Percentiles rank a stretch among this genome's conserved stretches.
These are phyloP conservation scores for Solanum chilense DNA, from an alignment of 257 asterid species.

Conservation along the genomic window DNA sequence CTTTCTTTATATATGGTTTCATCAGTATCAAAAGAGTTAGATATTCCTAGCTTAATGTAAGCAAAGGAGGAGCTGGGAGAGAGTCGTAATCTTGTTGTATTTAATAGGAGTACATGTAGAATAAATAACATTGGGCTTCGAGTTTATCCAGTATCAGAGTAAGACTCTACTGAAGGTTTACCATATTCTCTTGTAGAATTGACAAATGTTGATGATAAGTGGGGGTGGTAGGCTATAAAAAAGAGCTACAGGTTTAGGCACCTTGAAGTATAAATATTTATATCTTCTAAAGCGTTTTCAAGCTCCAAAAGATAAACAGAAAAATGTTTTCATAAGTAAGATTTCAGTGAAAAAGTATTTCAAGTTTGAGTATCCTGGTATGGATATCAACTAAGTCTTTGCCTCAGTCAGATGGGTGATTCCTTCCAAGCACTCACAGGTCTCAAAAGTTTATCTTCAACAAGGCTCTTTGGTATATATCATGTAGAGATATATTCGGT, in stretches of 20 bases:
- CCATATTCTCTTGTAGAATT: too few species aligned
- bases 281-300: too few species aligned
- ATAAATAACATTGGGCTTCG: too few species aligned
- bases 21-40: background rate
- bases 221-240: constrained; percentile 65
- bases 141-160: too few species aligned
- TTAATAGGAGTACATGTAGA: too few species aligned
- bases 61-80: background rate
- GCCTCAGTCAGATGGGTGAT: constrained; percentile 19
- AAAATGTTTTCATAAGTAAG: constrained; percentile 33
- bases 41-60: background rate
- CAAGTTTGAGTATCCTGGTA: constrained; percentile 34
- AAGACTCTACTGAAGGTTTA: rapidly evolving
- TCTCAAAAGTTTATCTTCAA: too few species aligned
- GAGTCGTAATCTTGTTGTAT: background rate
- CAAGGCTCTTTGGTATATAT: too few species aligned
- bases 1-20: too few species aligned
- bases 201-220: too few species aligned
- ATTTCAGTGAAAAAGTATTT: constrained; percentile 43
- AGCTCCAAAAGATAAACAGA: too few species aligned
- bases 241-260: constrained; percentile 34
- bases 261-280: background rate
- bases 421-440: too few species aligned
- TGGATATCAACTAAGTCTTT: constrained; percentile 40
- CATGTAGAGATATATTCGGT: background rate